These are phyloP conservation scores for Trichopus zeylanicus DNA, from an alignment of 116 monocot genomes.

Conservation along the genomic window DNA sequence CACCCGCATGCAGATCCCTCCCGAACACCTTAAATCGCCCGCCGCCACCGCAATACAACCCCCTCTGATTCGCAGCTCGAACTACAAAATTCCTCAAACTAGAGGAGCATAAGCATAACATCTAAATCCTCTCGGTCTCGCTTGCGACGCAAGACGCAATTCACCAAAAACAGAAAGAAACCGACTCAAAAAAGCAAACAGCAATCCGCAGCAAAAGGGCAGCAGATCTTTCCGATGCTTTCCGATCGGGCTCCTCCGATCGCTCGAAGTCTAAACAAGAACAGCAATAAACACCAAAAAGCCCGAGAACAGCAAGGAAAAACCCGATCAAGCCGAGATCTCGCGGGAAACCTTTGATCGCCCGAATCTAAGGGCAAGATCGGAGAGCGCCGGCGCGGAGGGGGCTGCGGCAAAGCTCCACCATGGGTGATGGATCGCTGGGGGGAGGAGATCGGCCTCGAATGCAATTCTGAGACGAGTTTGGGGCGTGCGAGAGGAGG, in stretches of 20 bases:
- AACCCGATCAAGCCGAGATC: neutral
- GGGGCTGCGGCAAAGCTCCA: neutral
- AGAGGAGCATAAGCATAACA: conserved; percentile 51
- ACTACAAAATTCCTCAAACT: conserved; percentile 26
- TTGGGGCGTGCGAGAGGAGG: too few species aligned
- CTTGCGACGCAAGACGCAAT: conserved; percentile 1
- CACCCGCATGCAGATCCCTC: conserved; percentile 25
- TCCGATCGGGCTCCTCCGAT: too few species aligned
- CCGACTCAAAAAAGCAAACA: neutral
- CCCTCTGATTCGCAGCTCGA: conserved; percentile 14
- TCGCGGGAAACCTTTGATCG: neutral
- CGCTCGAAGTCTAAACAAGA: too few species aligned
- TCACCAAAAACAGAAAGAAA: neutral
- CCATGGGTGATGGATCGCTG: neutral
- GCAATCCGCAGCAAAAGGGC: neutral
- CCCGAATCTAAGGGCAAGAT: neutral
- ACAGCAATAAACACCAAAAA: too few species aligned
- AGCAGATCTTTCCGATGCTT: neutral
- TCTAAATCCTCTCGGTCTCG: conserved; percentile 24
- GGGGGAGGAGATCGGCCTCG: too few species aligned
- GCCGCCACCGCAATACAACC: conserved; percentile 9
- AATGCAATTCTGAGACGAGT: too few species aligned
- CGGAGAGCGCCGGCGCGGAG: neutral
- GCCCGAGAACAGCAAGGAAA: neutral
- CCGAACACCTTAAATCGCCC: conserved; percentile 11